These are phyloP conservation scores for Fusarium armeniacum DNA, from an alignment of 2,329 filamentous ascomycete species.

Conservation along the genomic window DNA sequence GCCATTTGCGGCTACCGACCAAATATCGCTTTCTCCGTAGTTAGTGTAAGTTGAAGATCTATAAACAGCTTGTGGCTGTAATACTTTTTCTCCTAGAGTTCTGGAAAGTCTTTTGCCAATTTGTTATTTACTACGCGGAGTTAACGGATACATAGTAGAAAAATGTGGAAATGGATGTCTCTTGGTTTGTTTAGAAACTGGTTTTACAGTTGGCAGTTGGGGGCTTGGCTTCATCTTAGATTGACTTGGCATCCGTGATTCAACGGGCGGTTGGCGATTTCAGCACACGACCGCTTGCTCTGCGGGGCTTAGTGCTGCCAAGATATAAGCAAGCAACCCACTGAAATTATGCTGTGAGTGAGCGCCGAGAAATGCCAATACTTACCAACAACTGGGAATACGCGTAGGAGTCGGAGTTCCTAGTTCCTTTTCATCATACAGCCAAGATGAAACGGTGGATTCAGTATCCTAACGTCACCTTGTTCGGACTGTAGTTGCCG, in stretches of 20 bases:
- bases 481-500: constrained; percentile 31
- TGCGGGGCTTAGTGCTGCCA: constrained; percentile 30
- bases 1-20: constrained; percentile 26
- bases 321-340: constrained; percentile 3
- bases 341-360: neutral
- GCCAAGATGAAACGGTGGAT: constrained; percentile 25
- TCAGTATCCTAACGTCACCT: constrained; percentile 3
- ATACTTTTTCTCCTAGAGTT: neutral
- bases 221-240: constrained; percentile 40
- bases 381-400: neutral
- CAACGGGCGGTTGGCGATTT: neutral
- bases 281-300: constrained; percentile 39
- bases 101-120: neutral
- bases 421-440: constrained; percentile 16
- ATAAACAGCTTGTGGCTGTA: constrained; percentile 14
- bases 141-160: neutral
- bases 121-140: neutral
- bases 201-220: constrained; percentile 15
- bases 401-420: neutral
- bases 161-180: neutral
- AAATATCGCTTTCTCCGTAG: constrained; percentile 9
- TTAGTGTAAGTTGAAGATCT: constrained; percentile 7
- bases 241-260: constrained; percentile 25
- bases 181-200: constrained; percentile 9
- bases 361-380: neutral